phyloP scores from a whole-genome alignment of 352 stramenopile genomes.

The Globisporangium lucens region DNA sequence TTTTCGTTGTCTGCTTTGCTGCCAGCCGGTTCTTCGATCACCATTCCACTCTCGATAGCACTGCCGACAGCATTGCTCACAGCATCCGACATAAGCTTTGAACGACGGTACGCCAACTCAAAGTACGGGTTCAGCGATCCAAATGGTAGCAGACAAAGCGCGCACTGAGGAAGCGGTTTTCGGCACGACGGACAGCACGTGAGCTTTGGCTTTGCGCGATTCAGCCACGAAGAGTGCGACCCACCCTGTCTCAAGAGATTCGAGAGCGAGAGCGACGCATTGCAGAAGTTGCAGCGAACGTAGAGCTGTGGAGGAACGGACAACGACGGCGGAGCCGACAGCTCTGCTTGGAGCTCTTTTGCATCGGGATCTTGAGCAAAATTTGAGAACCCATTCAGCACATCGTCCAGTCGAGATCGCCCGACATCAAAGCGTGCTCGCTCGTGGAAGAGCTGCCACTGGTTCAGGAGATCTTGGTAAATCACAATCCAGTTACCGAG shows the following conservation, averaged over 20 bases:
- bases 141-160: conserved; percentile 91
- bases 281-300: conserved; percentile 95
- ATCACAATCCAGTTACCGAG: conserved; percentile 88
- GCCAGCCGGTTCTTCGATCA: conserved; percentile 48
- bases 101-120: conserved; percentile 87
- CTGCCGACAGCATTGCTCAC: conserved; percentile 35
- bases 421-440: conserved; percentile 92
- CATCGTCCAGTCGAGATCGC: conserved; percentile 84
- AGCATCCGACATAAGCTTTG: conserved; percentile 55
- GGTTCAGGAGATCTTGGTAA: conserved; percentile 92
- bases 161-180: conserved; percentile 92
- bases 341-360: conserved; percentile 43
- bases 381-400: conserved; percentile 74
- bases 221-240: conserved; percentile 88
- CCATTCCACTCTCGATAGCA: conserved; percentile 28
- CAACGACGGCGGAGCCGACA: conserved; percentile 44
- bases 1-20: conserved; percentile 75
- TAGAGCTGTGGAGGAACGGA: conserved; percentile 86
- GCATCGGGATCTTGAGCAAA: conserved; percentile 48
- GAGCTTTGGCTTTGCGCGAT: conserved; percentile 87
- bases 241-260: conserved; percentile 85
- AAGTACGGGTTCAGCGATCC: conserved; percentile 95
- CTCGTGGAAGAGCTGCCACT: conserved; percentile 92
- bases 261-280: conserved; percentile 85
- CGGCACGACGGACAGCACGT: conserved; percentile 91